Evolutionary conservation across 1,139 yeast genomes (phyloP), one percentile per base, ranked within the genome.

Genomic region (Zhuliangozyma parablackwelliae): DNA sequence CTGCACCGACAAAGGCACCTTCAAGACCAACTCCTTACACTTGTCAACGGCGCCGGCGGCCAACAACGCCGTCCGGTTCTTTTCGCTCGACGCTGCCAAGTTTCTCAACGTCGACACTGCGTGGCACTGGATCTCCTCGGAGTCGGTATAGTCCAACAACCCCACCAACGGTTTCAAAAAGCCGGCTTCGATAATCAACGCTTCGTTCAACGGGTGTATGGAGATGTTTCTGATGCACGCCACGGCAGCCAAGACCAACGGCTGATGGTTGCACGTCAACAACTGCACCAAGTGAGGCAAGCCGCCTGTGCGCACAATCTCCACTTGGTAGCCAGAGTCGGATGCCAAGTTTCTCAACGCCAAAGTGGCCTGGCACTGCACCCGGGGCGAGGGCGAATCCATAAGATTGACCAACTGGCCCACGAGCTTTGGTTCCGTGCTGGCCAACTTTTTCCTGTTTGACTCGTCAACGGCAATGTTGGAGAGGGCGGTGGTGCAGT

Each of bases 221-320:
- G 97, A 88, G 42, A 94, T 88, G 60, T 92, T 92, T 66, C 98
- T 80, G 49, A 92, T 88, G 66, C 99, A 92, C 2, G 99, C 99
- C 37, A 92, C 98, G 10, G 97, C 94, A 3, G 98, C 97, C 41
- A 92, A 72, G 10, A 90, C 89, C 46, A 94, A 72, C 20, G 97
- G 96, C 54, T 89, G 92, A 55, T 92, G 96, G 47, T 85, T 80
- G 35, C 96, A 84, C 50, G 90, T 92, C 50, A 92, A 73, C 40
- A 94, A 73, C 47, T 86, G 85, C 11, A 88, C 95, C 55, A 92
- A 73, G 58, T 89, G 94, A 34, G 97, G 95, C 53, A 92, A 75
- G 0, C 98, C 99, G 38, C 95, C 96, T 30, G 95, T 92, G 52
- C 95, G 76, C 25, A 92, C 98, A 49, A 92, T 89, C 59, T 92